Evolutionary conservation across 306 rosid species (phyloP).

Genomic region (Prunus campanulata): DNA sequence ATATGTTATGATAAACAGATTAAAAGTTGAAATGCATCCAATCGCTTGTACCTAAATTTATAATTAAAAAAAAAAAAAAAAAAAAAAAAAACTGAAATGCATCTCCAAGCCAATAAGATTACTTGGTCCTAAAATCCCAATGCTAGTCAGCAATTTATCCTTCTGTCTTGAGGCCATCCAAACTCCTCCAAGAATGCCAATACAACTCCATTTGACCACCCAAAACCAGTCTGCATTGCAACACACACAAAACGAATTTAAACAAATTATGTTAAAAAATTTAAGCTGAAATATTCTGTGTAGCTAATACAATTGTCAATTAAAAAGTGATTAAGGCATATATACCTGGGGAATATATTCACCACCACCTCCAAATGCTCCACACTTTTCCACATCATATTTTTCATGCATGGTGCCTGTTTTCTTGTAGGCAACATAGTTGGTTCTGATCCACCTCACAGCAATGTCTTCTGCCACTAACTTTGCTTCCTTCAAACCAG

Average conservation of each 20-base stretch:
- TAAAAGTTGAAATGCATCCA: not conserved
- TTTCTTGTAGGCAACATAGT: constrained; percentile 66
- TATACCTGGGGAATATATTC: constrained; percentile 74
- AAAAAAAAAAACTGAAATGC: no score
- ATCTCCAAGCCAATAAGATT: not conserved
- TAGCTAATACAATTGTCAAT: not conserved
- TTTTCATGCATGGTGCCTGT: constrained; percentile 84
- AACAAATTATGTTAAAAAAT: not conserved
- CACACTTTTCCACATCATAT: constrained; percentile 64
- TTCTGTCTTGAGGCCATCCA: constrained; percentile 83
- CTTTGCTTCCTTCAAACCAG: constrained; percentile 69
- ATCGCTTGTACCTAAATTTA: no score
- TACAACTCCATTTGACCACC: constrained; percentile 92
- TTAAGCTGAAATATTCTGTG: not conserved
- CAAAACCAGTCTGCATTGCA: constrained; percentile 89
- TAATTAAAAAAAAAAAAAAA: no score
- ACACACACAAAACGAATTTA: constrained; percentile 16
- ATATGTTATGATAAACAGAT: not conserved
- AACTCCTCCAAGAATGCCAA: constrained; percentile 93
- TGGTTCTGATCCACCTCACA: constrained; percentile 74
- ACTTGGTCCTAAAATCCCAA: not conserved
- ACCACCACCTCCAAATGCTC: constrained; percentile 86
- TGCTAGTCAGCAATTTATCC: constrained; percentile 38
- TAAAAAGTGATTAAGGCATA: not conserved
- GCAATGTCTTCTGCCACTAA: constrained; percentile 73